phyloP scores from a whole-genome alignment of 1,284 basidiomycete genomes.

The Schizophyllum amplum region DNA sequence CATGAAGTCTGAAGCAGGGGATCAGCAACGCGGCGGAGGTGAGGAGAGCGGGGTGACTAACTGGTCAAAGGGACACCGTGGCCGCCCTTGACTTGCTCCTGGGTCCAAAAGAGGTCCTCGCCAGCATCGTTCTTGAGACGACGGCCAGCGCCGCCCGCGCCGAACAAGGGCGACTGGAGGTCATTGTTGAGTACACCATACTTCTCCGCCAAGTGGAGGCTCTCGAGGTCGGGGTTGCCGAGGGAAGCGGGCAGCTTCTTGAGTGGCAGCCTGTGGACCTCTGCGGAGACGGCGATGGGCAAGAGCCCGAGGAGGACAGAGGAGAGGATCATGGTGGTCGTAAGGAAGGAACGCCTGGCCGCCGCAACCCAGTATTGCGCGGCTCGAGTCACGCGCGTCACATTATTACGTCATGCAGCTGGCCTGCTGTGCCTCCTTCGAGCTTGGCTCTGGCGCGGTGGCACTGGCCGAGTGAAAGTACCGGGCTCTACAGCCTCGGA shows the following conservation, averaged over 20 bases:
- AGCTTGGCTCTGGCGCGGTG: neutral
- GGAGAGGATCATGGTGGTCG: slow-evolving; percentile 61
- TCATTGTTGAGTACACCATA: slow-evolving; percentile 51
- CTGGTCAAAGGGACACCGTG: slow-evolving; percentile 89
- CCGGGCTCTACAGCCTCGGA: no score
- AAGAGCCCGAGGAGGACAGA: slow-evolving; percentile 58
- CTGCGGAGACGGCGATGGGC: slow-evolving; percentile 61
- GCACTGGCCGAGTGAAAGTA: neutral
- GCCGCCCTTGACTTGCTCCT: slow-evolving; percentile 71
- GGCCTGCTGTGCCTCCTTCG: neutral
- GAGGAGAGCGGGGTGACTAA: slow-evolving; percentile 33
- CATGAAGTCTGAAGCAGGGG: slow-evolving; percentile 68
- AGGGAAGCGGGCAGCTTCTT: slow-evolving; percentile 66
- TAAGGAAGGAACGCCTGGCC: slow-evolving; percentile 18
- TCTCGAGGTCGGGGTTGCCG: slow-evolving; percentile 64
- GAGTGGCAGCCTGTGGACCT: slow-evolving; percentile 79
- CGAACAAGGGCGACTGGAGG: slow-evolving; percentile 60
- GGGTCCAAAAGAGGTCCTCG: slow-evolving; percentile 75
- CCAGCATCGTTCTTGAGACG: slow-evolving; percentile 42
- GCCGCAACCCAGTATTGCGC: slow-evolving; percentile 13
- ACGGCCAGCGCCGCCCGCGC: slow-evolving; percentile 67
- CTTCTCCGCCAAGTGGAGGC: slow-evolving; percentile 81
- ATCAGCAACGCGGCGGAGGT: slow-evolving; percentile 6
- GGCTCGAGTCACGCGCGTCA: neutral
- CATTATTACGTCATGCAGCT: neutral